These are phyloP conservation scores for Pythium rhizo-oryzae DNA, from an alignment of 352 stramenopile genomes.

Conservation along the genomic window DNA sequence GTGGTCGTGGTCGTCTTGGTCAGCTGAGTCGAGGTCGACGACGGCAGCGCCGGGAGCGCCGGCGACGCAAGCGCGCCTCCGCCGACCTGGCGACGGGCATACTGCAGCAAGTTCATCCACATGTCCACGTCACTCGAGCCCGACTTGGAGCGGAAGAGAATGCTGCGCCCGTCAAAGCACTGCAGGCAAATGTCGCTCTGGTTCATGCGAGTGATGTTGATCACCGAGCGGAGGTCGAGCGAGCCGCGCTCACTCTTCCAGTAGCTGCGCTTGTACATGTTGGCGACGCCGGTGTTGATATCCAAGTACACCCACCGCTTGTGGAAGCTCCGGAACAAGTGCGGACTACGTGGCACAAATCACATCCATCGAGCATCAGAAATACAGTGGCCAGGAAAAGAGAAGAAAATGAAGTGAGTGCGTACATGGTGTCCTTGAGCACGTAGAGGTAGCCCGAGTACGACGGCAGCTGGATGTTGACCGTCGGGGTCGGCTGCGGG, in stretches of 20 bases:
- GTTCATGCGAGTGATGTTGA: conserved; percentile 71
- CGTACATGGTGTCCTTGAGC: conserved; percentile 66
- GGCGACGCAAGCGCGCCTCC: conserved; percentile 1
- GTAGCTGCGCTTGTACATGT: conserved; percentile 87
- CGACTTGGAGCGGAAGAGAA: conserved; percentile 66
- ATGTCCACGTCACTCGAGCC: conserved; percentile 54
- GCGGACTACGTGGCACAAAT: conserved; percentile 28
- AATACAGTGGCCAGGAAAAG: not conserved
- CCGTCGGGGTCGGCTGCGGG: conserved; percentile 29
- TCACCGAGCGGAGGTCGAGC: conserved; percentile 69
- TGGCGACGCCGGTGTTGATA: conserved; percentile 66
- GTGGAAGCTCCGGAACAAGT: conserved; percentile 76
- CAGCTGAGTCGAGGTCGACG: conserved; percentile 14
- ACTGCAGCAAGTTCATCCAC: conserved; percentile 78
- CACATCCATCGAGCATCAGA: not conserved
- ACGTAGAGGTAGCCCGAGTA: conserved; percentile 81
- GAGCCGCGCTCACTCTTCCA: conserved; percentile 76
- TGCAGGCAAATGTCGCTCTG: conserved; percentile 69
- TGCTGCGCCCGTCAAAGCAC: conserved; percentile 52
- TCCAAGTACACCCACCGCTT: conserved; percentile 87
- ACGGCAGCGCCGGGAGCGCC: not conserved
- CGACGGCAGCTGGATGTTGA: conserved; percentile 54
- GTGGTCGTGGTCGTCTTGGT: conserved; percentile 23
- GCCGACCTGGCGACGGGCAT: conserved; percentile 54
- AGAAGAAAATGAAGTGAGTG: not conserved